phyloP scores from a whole-genome alignment of 192 early-diverging fungal genomes.

The Gamsiella multidivaricata region DNA sequence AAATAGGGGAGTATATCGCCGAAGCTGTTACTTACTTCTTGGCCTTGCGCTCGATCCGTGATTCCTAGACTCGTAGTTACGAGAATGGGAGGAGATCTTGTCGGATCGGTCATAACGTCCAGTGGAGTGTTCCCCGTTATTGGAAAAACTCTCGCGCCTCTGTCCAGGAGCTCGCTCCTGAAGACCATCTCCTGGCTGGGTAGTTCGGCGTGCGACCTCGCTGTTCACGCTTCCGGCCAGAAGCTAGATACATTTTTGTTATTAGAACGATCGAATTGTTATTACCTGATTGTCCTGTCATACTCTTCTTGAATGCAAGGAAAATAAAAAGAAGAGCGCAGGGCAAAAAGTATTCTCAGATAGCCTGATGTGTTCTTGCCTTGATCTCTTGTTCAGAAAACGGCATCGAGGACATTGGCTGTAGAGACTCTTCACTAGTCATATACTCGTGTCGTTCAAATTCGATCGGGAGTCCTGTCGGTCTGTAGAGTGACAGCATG shows the following conservation, averaged over 20 bases:
- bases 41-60: conserved; percentile 30
- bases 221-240: conserved; percentile 52
- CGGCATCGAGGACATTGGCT: conserved; percentile 68
- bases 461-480: conserved; percentile 64
- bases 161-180: conserved; percentile 38
- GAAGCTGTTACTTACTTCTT: conserved; percentile 27
- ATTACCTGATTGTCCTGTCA: not conserved
- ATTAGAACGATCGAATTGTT: not conserved
- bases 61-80: conserved; percentile 29
- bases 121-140: conserved; percentile 19
- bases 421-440: conserved; percentile 66
- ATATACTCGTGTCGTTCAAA: conserved; percentile 77
- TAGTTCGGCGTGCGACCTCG: conserved; percentile 38
- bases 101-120: conserved; percentile 49
- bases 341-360: not conserved
- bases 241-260: conserved; percentile 6
- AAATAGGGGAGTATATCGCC: no score
- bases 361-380: conserved; percentile 39
- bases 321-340: not conserved
- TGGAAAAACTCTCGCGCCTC: conserved; percentile 46
- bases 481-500: conserved; percentile 78
- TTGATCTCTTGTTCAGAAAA: conserved; percentile 70
- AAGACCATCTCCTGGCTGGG: conserved; percentile 31
- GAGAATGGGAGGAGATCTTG: conserved; percentile 14
- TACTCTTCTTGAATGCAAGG: not conserved